Conservation (phyloP, 805 yeast species). For the Lachancea meyersii region DNA sequence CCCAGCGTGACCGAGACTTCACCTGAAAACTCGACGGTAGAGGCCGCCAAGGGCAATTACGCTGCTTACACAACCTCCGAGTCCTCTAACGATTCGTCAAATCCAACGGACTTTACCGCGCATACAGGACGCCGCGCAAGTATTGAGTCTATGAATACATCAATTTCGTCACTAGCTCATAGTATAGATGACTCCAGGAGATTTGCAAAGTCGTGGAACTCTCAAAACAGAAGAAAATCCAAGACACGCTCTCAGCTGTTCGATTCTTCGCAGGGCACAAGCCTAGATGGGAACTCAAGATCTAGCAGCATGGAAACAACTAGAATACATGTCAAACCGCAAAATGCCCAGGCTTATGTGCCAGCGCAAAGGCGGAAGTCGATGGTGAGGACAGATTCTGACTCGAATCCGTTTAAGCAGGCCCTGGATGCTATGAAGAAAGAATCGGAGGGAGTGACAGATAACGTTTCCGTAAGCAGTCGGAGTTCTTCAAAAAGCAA, state of each 20-base stretch:
- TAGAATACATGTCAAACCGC: background rate
- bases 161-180: slow-evolving; percentile 30
- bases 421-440: slow-evolving; percentile 30
- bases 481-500: background rate
- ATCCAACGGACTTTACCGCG: slow-evolving; percentile 31
- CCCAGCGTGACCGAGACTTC: background rate
- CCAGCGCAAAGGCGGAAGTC: slow-evolving; percentile 24
- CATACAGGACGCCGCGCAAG: slow-evolving; percentile 26
- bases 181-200: slow-evolving; percentile 31
- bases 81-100: slow-evolving; percentile 26
- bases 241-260: slow-evolving; percentile 8
- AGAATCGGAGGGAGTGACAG: slow-evolving; percentile 4
- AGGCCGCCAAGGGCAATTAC: background rate
- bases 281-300: background rate
- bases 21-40: background rate
- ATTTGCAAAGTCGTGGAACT: slow-evolving; percentile 34
- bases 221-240: slow-evolving; percentile 30
- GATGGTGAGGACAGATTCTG: slow-evolving; percentile 21
- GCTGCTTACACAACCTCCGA: slow-evolving; percentile 14
- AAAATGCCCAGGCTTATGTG: background rate
- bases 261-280: background rate
- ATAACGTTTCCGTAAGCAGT: background rate
- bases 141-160: slow-evolving; percentile 30
- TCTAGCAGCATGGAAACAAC: slow-evolving; percentile 11
- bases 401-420: slow-evolving; percentile 27